Percentiles rank a stretch among this genome's conserved stretches.
These are phyloP conservation scores for Knoxia roxburghii DNA, from an alignment of 257 asterid genomes.

Conservation along the genomic window DNA sequence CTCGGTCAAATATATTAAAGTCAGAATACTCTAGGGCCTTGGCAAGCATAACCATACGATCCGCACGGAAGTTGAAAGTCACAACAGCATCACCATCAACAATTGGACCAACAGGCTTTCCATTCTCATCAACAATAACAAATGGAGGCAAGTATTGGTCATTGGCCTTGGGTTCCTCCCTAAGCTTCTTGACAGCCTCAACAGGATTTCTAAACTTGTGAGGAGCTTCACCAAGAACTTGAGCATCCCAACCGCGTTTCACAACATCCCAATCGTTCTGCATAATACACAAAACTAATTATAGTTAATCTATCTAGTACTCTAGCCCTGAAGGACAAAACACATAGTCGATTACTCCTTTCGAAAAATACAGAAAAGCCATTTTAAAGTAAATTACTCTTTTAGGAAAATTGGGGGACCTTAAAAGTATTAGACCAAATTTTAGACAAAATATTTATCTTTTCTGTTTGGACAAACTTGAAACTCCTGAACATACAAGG, in stretches of 20 bases:
- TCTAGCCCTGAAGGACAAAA: not conserved
- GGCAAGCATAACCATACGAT: conserved; percentile 93
- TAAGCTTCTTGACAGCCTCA: conserved; percentile 85
- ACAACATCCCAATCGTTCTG: conserved; percentile 95
- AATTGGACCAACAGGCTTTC: conserved; percentile 87
- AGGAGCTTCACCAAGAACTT: conserved; percentile 96
- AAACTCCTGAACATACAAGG: not conserved
- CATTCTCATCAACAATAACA: conserved; percentile 81
- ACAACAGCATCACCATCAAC: conserved; percentile 97
- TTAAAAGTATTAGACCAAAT: not conserved
- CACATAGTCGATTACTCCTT: not conserved
- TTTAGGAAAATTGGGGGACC: not conserved
- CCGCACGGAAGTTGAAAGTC: conserved; percentile 90
- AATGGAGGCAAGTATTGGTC: conserved; percentile 90
- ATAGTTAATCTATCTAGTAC: not conserved
- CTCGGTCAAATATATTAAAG: conserved; percentile 83
- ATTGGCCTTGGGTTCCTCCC: conserved; percentile 55
- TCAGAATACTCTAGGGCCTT: conserved; percentile 79
- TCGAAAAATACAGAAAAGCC: not conserved
- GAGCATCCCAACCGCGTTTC: conserved; percentile 98
- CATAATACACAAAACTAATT: not conserved
- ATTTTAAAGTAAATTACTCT: too few species aligned
- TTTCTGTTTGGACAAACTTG: not conserved
- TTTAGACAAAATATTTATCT: not conserved
- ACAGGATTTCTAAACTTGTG: conserved; percentile 63